phyloP scores from a whole-genome alignment of 208 protist genomes.

The Endotrypanum monterogeii region DNA sequence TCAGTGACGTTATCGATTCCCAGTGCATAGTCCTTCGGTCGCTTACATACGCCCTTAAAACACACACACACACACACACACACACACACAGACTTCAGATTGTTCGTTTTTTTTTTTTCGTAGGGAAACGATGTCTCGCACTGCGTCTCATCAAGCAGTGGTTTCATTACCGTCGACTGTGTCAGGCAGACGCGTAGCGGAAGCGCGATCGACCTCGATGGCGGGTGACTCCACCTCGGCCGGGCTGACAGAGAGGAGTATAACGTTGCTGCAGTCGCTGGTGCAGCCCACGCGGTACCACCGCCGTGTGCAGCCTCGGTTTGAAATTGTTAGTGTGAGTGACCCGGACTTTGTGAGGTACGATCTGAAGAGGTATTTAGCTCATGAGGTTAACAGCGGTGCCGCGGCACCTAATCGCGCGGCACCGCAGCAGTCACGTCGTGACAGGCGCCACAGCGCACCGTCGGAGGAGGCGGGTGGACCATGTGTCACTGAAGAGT shows the following conservation, averaged over 20 bases:
- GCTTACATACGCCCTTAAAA: background rate
- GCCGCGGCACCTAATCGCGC: background rate
- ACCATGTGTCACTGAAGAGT: background rate
- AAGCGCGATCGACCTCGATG: background rate
- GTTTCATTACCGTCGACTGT: slow-evolving; percentile 8
- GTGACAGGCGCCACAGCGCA: background rate
- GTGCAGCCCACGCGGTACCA: slow-evolving; percentile 23
- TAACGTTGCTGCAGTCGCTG: slow-evolving; percentile 19
- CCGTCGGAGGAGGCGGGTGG: background rate
- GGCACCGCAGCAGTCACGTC: background rate
- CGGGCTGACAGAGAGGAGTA: background rate
- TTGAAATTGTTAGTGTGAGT: slow-evolving; percentile 15
- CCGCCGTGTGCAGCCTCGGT: slow-evolving; percentile 24
- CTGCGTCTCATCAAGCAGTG: background rate
- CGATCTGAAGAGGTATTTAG: slow-evolving; percentile 14
- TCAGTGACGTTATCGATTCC: too few species aligned
- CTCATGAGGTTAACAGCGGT: background rate
- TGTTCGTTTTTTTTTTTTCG: background rate
- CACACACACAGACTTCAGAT: background rate
- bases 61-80: background rate
- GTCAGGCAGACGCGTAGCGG: background rate
- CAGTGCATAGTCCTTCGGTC: background rate
- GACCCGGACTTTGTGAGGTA: slow-evolving; percentile 24
- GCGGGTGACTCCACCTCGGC: slow-evolving; percentile 1
- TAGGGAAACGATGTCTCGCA: background rate